These are phyloP conservation scores for Drechslerella stenobrocha DNA, from an alignment of 2,329 filamentous ascomycete genomes.

Conservation along the genomic window DNA sequence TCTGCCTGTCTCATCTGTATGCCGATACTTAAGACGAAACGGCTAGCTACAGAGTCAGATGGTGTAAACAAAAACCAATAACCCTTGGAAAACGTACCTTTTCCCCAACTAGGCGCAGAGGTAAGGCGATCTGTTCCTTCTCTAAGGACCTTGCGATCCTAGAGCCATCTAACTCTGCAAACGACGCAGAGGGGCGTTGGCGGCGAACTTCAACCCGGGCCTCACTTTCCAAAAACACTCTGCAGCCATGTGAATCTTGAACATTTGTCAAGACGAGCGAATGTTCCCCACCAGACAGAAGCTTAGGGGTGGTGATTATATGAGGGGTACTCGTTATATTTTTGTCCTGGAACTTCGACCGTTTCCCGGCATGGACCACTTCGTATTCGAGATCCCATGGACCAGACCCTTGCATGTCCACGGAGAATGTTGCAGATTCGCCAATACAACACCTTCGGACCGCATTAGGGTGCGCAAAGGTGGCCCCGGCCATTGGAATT, in stretches of 20 bases:
- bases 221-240: constrained; percentile 80
- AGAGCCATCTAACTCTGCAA: constrained; percentile 82
- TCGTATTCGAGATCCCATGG: constrained; percentile 93
- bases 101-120: constrained; percentile 81
- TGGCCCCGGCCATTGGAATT: constrained; percentile 80
- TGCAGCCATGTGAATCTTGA: constrained; percentile 82
- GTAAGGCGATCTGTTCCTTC: constrained; percentile 71
- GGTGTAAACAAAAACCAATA: not conserved
- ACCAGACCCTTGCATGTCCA: constrained; percentile 75
- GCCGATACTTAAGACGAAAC: constrained; percentile 78
- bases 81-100: constrained; percentile 55
- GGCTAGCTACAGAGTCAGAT: constrained; percentile 58
- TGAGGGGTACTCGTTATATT: constrained; percentile 67
- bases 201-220: constrained; percentile 82
- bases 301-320: constrained; percentile 72
- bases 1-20: constrained; percentile 62
- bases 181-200: constrained; percentile 82
- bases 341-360: constrained; percentile 68
- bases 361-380: constrained; percentile 83
- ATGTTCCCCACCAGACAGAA: constrained; percentile 85
- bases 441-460: constrained; percentile 76
- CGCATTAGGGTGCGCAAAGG: constrained; percentile 65
- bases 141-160: constrained; percentile 75
- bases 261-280: constrained; percentile 81
- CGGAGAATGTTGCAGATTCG: constrained; percentile 73